phyloP scores from a whole-genome alignment of 1,284 basidiomycete genomes.

The Irpex sp. region DNA sequence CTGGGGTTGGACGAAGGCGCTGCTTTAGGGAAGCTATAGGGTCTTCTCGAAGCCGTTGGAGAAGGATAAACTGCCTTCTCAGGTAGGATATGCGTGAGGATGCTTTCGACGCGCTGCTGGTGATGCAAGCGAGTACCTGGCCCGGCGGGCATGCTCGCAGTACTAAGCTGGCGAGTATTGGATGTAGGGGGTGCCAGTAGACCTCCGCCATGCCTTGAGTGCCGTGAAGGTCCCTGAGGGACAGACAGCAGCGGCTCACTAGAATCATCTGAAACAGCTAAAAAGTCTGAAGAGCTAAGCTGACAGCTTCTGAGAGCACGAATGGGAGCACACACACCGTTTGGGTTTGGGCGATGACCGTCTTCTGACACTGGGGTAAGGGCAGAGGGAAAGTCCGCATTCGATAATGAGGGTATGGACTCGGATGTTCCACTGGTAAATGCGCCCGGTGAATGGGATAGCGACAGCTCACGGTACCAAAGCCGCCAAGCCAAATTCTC shows the following conservation, averaged over 20 bases:
- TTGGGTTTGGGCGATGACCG: constrained; percentile 12
- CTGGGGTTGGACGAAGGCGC: constrained; percentile 7
- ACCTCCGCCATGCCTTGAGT: constrained; percentile 25
- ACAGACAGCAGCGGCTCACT: constrained; percentile 9
- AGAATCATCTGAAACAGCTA: constrained; percentile 5
- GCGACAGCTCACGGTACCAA: constrained; percentile 66
- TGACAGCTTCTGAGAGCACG: constrained; percentile 4
- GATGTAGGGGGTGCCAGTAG: constrained; percentile 13
- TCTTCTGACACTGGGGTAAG: constrained; percentile 30
- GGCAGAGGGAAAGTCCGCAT: constrained; percentile 21
- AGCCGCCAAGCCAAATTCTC: constrained; percentile 86
- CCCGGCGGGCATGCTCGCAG: constrained; percentile 22
- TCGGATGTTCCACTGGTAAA: constrained; percentile 21
- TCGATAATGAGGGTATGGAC: constrained; percentile 17
- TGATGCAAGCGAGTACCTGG: constrained; percentile 25
- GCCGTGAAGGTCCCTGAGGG: constrained; percentile 14
- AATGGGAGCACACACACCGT: constrained; percentile 1
- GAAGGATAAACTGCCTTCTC: constrained; percentile 25
- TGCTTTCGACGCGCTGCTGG: constrained; percentile 37
- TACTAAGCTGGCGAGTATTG: constrained; percentile 19
- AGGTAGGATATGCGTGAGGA: constrained; percentile 55
- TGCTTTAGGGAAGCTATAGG: not conserved
- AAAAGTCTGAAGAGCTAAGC: constrained; percentile 4
- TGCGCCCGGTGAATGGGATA: constrained; percentile 27
- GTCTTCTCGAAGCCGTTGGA: not conserved